Evolutionary conservation across 176 grass and related monocot genomes (phyloP), one percentile per base, ranked within the genome.

Genomic region (Carex pumila): DNA sequence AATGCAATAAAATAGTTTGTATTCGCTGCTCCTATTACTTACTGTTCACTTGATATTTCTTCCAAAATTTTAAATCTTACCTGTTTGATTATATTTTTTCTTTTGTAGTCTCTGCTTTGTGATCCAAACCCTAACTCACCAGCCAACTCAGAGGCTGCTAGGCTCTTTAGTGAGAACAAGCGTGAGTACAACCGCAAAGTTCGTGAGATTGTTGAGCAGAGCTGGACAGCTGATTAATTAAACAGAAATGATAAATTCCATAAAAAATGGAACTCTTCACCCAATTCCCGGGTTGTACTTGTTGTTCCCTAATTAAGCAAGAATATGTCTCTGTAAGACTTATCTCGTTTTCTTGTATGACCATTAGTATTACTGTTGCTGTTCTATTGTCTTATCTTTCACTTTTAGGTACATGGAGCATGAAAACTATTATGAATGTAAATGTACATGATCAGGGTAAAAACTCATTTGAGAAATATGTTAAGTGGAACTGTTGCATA

Each of bases 41-140:
- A 9, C 6, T 41, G 36, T n/a, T n/a, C 17, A 70, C 60, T 62
- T 70, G 15, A 17, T 15, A 32, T 67, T 69, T 69, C 25, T 39
- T 39, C 32, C 63, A 31, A 13, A 34, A 32, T 66, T 66, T 66
- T 66, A 4, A 43, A 50, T 69, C 34, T 49, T 49, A 29, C 12
- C 71, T 53, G 71, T 11, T 76, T 76, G 47, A 76, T 76, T 18
- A 59, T 86, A 69, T n/a, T 13, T 88, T 5, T 7, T 66, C 66
- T 55, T 90, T 68, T 91, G 79, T 86, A 94, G 95, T 91, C 95
- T 67, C 63, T 94, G 66, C 92, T 98, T 17, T 94, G 92, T 60
- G 95, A 98, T 74, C 95, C 95, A 34, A 98, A 98, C 64, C 92
- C 95, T 32, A 98, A 93, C 57, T 98, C 95, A 25, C 92, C 92